These are phyloP conservation scores for Alternaria triticina DNA, from an alignment of 2,329 filamentous ascomycete species.

Conservation along the genomic window DNA sequence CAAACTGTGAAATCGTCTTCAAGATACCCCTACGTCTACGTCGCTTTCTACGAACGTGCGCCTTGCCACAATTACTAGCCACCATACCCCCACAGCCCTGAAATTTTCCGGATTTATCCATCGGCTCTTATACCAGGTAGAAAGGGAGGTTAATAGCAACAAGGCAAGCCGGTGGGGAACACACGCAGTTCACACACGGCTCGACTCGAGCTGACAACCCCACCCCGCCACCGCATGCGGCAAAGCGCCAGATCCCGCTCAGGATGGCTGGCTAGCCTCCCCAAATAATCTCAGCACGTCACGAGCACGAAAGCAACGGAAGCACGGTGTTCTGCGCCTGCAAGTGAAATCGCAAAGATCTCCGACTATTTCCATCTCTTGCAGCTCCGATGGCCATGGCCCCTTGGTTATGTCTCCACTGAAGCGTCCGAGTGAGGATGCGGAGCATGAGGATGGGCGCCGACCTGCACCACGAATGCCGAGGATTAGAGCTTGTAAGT, in stretches of 20 bases:
- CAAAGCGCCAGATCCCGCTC: background rate
- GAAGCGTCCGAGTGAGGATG: constrained; percentile 40
- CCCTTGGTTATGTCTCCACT: constrained; percentile 69
- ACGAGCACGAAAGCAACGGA: background rate
- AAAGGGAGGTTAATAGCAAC: background rate
- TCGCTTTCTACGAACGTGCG: background rate
- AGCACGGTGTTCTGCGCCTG: background rate
- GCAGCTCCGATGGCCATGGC: constrained; percentile 59
- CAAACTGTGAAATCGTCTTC: background rate
- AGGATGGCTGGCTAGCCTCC: constrained; percentile 1
- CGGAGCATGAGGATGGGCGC: constrained; percentile 35
- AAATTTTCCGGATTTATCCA: background rate
- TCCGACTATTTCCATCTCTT: constrained; percentile 7
- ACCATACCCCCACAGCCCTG: background rate
- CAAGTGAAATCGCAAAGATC: constrained; percentile 10
- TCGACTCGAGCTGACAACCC: background rate
- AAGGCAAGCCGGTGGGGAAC: background rate
- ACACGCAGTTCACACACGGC: background rate
- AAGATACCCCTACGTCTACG: background rate
- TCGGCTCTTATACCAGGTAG: background rate
- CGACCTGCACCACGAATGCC: constrained; percentile 33
- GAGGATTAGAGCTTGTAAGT: constrained; percentile 37
- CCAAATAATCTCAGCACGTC: constrained; percentile 3
- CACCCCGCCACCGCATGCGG: background rate
- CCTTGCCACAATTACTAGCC: background rate